phyloP scores from a whole-genome alignment of 1,284 basidiomycete genomes.

The Tilletia indica region DNA sequence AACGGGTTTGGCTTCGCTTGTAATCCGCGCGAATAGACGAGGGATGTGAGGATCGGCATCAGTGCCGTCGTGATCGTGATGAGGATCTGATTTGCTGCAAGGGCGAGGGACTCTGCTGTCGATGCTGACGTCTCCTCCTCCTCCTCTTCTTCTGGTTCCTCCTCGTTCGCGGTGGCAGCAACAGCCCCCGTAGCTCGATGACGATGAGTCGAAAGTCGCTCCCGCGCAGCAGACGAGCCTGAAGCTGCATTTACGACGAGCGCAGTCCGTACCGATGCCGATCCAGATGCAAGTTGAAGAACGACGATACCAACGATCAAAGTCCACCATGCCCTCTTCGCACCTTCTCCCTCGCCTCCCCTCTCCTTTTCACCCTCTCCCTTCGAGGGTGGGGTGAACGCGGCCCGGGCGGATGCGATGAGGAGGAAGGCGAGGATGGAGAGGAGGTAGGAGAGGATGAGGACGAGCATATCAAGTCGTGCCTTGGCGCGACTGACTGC shows the following conservation, averaged over 20 bases:
- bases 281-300: conserved; percentile 39
- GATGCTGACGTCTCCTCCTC: not conserved
- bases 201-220: not conserved
- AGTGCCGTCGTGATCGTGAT: conserved; percentile 39
- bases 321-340: conserved; percentile 31
- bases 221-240: not conserved
- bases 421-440: conserved; percentile 21
- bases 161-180: no score
- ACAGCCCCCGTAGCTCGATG: no score
- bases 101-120: conserved; percentile 34
- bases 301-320: conserved; percentile 36
- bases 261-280: conserved; percentile 40
- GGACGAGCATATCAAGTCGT: conserved; percentile 15
- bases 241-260: conserved; percentile 42
- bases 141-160: conserved; percentile 20
- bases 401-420: conserved; percentile 9
- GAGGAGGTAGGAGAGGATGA: conserved; percentile 8
- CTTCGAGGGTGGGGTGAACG: not conserved
- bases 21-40: conserved; percentile 40
- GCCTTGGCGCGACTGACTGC: not conserved
- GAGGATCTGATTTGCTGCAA: conserved; percentile 45
- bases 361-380: not conserved
- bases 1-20: conserved; percentile 9
- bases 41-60: conserved; percentile 38
- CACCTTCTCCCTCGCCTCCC: conserved; percentile 25